Percentiles rank a stretch among this genome's conserved stretches.
Evolutionary conservation across 495 filamentous ascomycete genomes (phyloP).

Genomic region (Penicillium silybi): DNA sequence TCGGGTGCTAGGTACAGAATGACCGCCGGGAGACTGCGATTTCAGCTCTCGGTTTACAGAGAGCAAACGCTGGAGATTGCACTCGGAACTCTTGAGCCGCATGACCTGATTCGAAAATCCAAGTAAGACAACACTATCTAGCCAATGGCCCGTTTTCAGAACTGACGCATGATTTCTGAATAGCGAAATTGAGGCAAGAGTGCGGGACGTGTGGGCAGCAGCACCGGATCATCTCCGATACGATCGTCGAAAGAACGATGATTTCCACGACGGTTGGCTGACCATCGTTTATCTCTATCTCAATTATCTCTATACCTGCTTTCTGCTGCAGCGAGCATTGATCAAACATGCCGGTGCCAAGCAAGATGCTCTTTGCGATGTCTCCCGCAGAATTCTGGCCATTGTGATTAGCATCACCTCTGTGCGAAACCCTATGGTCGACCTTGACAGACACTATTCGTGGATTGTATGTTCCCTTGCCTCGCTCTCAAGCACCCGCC

Average conservation of each 20-base stretch:
- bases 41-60: slow-evolving; percentile 43
- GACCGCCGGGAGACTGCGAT: slow-evolving; percentile 46
- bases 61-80: slow-evolving; percentile 61
- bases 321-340: slow-evolving; percentile 55
- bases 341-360: slow-evolving; percentile 48
- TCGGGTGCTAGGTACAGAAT: slow-evolving; percentile 33
- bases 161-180: neutral
- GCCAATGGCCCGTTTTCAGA: neutral
- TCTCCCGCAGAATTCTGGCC: slow-evolving; percentile 49
- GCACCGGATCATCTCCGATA: slow-evolving; percentile 33
- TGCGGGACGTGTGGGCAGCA: slow-evolving; percentile 29
- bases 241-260: slow-evolving; percentile 28
- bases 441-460: slow-evolving; percentile 49
- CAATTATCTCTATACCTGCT: slow-evolving; percentile 53
- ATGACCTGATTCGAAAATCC: slow-evolving; percentile 42
- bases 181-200: slow-evolving; percentile 33
- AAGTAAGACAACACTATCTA: slow-evolving; percentile 28
- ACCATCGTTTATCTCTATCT: slow-evolving; percentile 40
- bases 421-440: slow-evolving; percentile 43
- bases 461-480: slow-evolving; percentile 50
- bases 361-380: slow-evolving; percentile 47
- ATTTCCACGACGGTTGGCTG: slow-evolving; percentile 23
- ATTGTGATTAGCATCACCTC: slow-evolving; percentile 45
- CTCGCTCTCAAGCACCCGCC: neutral
- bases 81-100: slow-evolving; percentile 38